Percentiles rank a stretch among this genome's conserved stretches.
These are phyloP conservation scores for Geotrichum ghanense DNA, from an alignment of 805 yeast genomes.

Conservation along the genomic window DNA sequence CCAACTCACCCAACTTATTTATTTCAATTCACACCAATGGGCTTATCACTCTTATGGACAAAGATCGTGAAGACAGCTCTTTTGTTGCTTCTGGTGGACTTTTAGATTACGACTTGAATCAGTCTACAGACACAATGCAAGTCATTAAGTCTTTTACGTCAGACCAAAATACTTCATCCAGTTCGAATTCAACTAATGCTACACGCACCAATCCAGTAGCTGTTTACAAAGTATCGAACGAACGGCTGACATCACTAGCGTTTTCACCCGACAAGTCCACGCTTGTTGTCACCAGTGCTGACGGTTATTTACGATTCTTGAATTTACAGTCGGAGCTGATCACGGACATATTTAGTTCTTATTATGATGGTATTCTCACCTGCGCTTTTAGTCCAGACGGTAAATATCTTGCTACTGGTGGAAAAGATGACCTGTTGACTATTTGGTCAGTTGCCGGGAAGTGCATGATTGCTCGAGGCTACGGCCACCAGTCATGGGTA, in stretches of 20 bases:
- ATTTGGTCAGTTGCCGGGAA: conserved; percentile 29
- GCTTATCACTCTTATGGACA: conserved; percentile 39
- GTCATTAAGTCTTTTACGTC: conserved; percentile 9
- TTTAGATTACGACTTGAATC: conserved; percentile 10
- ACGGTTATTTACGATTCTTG: conserved; percentile 50
- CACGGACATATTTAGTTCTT: conserved; percentile 48
- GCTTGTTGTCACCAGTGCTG: conserved; percentile 36
- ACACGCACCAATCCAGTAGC: conserved; percentile 36
- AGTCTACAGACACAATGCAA: conserved; percentile 14
- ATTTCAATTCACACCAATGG: conserved; percentile 57
- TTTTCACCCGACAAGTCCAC: conserved; percentile 28
- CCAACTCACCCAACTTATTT: conserved; percentile 32
- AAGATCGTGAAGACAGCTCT: conserved; percentile 37
- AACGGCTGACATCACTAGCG: conserved; percentile 41
- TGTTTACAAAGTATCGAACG: conserved; percentile 50
- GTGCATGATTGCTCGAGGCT: conserved; percentile 26
- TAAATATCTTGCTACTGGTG: conserved; percentile 33
- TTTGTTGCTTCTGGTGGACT: conserved; percentile 10
- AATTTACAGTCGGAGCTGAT: conserved; percentile 35
- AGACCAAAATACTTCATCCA: neutral
- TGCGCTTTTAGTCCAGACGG: conserved; percentile 47
- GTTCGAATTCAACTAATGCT: neutral
- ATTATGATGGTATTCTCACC: conserved; percentile 52
- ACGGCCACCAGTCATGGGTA: conserved; percentile 46
- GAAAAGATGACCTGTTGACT: conserved; percentile 41